Percentiles rank a stretch among this genome's conserved stretches.
Conservation (phyloP, 2,329 filamentous ascomycete genomes). For the Trichoderma sp. region DNA sequence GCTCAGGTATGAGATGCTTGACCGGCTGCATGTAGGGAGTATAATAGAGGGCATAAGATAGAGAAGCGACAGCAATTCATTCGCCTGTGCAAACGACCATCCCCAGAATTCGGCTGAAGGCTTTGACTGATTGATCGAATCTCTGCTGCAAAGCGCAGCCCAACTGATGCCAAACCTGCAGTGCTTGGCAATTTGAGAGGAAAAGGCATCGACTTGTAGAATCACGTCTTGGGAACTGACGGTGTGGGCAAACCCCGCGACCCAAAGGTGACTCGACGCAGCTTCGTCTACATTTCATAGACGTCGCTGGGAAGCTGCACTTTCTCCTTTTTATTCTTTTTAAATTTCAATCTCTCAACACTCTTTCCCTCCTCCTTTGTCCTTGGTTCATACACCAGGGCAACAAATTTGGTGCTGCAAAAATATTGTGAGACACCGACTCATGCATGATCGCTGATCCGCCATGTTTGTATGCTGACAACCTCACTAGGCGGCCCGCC, state of each 20-base stretch:
- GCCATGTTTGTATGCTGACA: background rate
- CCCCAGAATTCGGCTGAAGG: background rate
- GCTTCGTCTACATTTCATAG: background rate
- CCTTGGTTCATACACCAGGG: background rate
- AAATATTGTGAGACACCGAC: background rate
- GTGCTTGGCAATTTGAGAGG: background rate
- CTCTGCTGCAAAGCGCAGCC: background rate
- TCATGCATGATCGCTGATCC: background rate
- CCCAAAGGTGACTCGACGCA: background rate
- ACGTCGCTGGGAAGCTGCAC: background rate
- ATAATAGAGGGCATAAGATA: background rate
- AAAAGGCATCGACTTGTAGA: background rate
- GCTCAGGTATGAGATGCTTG: constrained; percentile 13
- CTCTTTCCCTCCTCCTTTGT: background rate
- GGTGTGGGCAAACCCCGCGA: background rate
- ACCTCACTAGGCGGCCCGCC: background rate
- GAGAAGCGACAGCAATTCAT: background rate
- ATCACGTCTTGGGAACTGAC: background rate
- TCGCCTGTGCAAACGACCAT: background rate
- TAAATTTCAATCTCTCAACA: background rate
- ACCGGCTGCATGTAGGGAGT: background rate
- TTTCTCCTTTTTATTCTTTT: background rate
- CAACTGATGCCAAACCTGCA: background rate
- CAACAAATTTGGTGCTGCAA: background rate
- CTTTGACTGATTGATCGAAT: background rate